Base-by-base conservation (phyloP, 2,329 filamentous ascomycete genomes). In the Beauveria pseudobassiana region DNA sequence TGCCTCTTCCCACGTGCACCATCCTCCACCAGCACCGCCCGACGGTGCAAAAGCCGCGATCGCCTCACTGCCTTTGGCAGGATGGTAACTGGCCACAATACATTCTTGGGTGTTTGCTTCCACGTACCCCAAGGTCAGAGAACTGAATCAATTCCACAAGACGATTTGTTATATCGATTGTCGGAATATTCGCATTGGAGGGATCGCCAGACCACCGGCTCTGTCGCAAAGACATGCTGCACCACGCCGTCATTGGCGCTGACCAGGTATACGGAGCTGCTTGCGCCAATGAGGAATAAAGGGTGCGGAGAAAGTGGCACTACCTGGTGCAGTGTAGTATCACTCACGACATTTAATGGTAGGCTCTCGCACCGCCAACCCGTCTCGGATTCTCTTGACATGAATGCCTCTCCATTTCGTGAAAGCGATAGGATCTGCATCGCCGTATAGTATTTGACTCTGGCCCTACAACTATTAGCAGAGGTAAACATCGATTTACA, bases 101-200 rank as follows among this genome's bases (percentile, higher is more conserved):
- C 87, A 84, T 54, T 87, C 81, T 12, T 83, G 80, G 0, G 82
- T 83, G 22, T 85, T 82, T 4, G 77, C 75, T 63, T 83, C 81
- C 3, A 80, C 79, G 68, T 90, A 91, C 14, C 82, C 83, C 24
- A 91, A 73, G 0, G 83, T 86, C n/a, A 91, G 76, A 16, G 81
- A 86, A 30, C 79, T 78, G 1, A 92, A 73, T 0, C 83, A 75
- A 74, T 48, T 20, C 54, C 42, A 20, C 49, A 34, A n/a, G n/a
- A 5, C 18, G 60, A 30, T 24, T 20, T 20, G 8, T 52, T 43
- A 24, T 64, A 59, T 28, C 68, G 64, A 40, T 68, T 67, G 34
- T 63, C 64, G 1, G 82, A 80, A 67, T 85, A 83, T 61, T 87
- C 80, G 56, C 83, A 83, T 54, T 83, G 80, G 18, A 91, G 76